A percentile compares a stretch with the other conserved stretches of the same genome.
Evolutionary conservation across 331 rosid genomes (phyloP).

Genomic region (Ulmus americana): DNA sequence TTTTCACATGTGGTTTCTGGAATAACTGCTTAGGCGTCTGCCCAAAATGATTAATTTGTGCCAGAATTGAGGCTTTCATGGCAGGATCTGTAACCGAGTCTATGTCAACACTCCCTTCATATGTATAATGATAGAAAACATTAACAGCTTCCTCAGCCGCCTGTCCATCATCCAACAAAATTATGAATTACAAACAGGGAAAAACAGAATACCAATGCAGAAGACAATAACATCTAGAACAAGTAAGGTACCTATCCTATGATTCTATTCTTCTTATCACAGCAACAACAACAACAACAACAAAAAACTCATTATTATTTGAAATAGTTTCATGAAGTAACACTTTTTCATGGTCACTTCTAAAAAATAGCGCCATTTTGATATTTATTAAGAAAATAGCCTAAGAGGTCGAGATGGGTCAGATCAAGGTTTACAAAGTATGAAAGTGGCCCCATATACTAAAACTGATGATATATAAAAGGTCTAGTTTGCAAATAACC

Average conservation of each 20-base stretch:
- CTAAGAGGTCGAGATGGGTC: no score
- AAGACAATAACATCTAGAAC: not conserved
- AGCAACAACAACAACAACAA: no score
- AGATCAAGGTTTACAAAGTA: no score
- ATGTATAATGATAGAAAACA: constrained; percentile 95
- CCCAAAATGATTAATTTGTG: constrained; percentile 99
- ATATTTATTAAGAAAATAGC: no score
- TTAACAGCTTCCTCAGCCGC: constrained; percentile 96
- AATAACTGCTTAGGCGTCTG: constrained; percentile 98
- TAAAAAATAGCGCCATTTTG: no score
- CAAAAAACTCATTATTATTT: no score
- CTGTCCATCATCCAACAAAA: constrained; percentile 41
- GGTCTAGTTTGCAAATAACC: no score
- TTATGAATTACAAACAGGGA: constrained; percentile 25
- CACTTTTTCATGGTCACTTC: no score
- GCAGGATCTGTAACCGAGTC: constrained; percentile 97
- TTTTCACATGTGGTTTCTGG: constrained; percentile 80
- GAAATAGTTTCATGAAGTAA: no score
- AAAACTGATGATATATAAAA: no score
- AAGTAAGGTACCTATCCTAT: not conserved
- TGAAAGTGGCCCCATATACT: no score
- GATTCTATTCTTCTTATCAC: no score
- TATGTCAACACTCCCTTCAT: constrained; percentile 96
- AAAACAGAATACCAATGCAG: not conserved
- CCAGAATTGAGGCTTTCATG: constrained; percentile 98